Evolutionary conservation across 768 basidiomycete species (phyloP), one percentile per base, ranked within the genome.

Genomic region (Boletus subcaerulescens): DNA sequence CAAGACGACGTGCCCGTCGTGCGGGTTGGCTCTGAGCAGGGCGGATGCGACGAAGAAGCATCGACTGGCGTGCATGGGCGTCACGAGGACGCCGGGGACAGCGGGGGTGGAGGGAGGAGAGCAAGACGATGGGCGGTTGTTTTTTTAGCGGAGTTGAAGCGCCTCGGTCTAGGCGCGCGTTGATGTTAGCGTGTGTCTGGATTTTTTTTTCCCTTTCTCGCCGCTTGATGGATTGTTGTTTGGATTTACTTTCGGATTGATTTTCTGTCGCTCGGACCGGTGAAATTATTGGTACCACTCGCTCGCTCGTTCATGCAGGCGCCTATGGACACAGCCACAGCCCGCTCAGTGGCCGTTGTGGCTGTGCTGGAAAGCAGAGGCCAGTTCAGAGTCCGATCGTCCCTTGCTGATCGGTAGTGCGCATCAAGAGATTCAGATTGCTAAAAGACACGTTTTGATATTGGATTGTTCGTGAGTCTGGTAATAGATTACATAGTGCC

Each of bases 41-140:
- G 51, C 50, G 24, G 67, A 69, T 44, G 67, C 68, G 36, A 52
- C 22, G 14, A 68, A 31, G 32, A 69, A 70, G 42, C 67, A 69
- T 18, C 43, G 10, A 3, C 33, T 24, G 31, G 48, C 50, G 10
- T 68, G 66, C 15, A 10, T 40, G 14, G 57, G 62, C 4, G 17
- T 15, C 20, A 40, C 5, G 12, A 38, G 14, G 5, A 14, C 13
- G 14, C 33, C 33, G 13, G 4, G 5, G 14, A 1, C 43, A 14
- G 48, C 20, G 45, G 31, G 45, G 48, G 32, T 22, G 38, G 53
- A 15, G 6, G 45, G 14, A 9, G 15, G 17, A n/a, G 51, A 45
- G 22, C 43, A 51, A 42, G 52, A 45, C 36, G 15, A 36, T 9
- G 41, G 52, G 55, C 55, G 36, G 41, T 17, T 52, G 20, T 52